Evolutionary conservation across 208 protist species (phyloP), one percentile per base, ranked within the genome.

Genomic region (Strigomonas culicis): DNA sequence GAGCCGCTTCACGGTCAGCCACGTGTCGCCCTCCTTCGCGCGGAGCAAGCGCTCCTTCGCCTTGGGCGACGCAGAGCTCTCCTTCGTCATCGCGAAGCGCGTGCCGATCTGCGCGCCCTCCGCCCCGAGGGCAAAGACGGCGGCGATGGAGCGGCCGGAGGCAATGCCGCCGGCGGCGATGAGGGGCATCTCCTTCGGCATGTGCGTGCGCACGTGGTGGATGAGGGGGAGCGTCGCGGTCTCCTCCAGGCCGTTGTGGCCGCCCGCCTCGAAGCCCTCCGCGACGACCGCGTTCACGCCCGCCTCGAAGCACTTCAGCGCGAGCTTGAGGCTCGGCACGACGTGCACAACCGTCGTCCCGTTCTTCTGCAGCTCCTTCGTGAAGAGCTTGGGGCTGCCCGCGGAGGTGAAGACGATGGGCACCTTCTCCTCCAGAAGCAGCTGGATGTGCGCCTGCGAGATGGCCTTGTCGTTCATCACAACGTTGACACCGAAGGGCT

Each of bases 401-500:
- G 87, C 89, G 32, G 84, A 88, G n/a, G 89, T 95, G 72, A 92
- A 92, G 32, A 95, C 89, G 50, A 95, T 70, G 10, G 86, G 80
- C 15, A 95, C 74, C 49, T 88, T 88, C 68, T 95, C 75, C 46
- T 93, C 84, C 15, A 95, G 74, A 46, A 95, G 51, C 60, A 74
- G 72, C 11, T 82, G 56, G 31, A 89, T 82, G 69, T 80, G 81
- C 36, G 58, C 57, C 21, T 65, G 32, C 25, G 79, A 69, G 8
- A 22, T 30, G 27, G 86, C 73, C 2, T 61, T 32, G 34, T 24
- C 58, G 19, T 66, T 39, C 24, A 88, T 74, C 4, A 84, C 63
- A 39, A 95, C 43, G 72, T 95, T 95, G 34, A 95, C 89, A 32
- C 84, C 89, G 32, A 92, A 93, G 17, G 86, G 84, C 61, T 90